Conservation (phyloP, 2,329 filamentous ascomycete species). For the Hypoxylon sp. region DNA sequence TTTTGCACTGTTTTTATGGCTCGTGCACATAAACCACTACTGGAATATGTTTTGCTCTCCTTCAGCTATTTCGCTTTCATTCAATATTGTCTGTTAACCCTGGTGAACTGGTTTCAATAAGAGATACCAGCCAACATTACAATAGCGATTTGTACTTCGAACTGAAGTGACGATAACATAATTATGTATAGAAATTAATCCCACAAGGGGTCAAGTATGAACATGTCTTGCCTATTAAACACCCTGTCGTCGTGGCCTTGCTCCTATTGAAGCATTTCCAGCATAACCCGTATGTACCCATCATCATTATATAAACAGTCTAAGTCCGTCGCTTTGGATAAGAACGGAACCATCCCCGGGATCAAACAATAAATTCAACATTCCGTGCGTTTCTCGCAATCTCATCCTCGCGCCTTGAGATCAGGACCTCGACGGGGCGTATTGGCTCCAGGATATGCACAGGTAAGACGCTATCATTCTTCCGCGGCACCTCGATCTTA, state of each 20-base stretch:
- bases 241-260: neutral
- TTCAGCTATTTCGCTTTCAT: neutral
- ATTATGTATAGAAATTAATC: constrained; percentile 10
- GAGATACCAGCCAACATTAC: neutral
- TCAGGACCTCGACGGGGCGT: constrained; percentile 47
- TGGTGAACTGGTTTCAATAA: neutral
- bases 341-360: neutral
- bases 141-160: neutral
- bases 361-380: constrained; percentile 40
- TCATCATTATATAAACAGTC: constrained; percentile 14
- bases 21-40: neutral
- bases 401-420: constrained; percentile 41
- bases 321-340: neutral
- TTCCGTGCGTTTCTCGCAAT: constrained; percentile 3
- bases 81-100: neutral
- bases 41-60: neutral
- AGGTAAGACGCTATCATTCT: constrained; percentile 53
- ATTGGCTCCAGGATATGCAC: constrained; percentile 54
- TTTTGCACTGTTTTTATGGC: neutral
- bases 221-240: constrained; percentile 23
- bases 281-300: constrained; percentile 22
- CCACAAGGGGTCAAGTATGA: constrained; percentile 10
- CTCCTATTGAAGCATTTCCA: constrained; percentile 2
- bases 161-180: constrained; percentile 6
- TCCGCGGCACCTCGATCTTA: constrained; percentile 49